phyloP scores from a whole-genome alignment of 305 asterid species.

The Salvia sclarea region DNA sequence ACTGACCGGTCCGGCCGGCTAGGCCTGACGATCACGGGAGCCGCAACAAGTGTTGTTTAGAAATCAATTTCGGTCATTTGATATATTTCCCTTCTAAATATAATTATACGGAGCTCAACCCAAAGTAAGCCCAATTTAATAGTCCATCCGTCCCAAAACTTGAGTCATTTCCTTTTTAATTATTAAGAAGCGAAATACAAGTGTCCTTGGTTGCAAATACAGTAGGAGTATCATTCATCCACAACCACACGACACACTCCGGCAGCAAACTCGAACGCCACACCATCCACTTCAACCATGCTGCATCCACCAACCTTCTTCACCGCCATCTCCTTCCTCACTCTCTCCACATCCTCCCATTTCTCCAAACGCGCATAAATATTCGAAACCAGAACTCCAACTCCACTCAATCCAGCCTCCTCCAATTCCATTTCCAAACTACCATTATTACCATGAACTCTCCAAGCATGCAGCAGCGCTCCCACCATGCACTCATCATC shows the following conservation, averaged over 20 bases:
- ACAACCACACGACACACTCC: background rate
- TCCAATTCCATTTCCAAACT: conserved; percentile 36
- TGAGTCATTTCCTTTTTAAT: too few relatives aligned
- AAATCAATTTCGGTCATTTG: too few relatives aligned
- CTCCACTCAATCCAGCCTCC: conserved; percentile 36
- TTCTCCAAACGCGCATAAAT: conserved; percentile 43
- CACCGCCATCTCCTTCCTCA: conserved; percentile 53
- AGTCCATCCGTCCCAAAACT: too few relatives aligned
- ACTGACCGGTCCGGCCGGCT: too few relatives aligned
- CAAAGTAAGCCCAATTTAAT: too few relatives aligned
- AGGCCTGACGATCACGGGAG: too few relatives aligned
- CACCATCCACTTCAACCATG: conserved; percentile 40
- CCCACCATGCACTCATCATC: conserved; percentile 47
- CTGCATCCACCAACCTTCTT: conserved; percentile 55
- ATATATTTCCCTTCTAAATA: too few relatives aligned
- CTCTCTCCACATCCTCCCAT: conserved; percentile 57
- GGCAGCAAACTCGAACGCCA: conserved; percentile 33
- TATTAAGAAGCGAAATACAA: too few relatives aligned
- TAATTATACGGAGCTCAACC: too few relatives aligned
- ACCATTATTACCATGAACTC: conserved; percentile 40
- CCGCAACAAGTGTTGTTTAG: too few relatives aligned
- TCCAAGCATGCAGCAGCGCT: conserved; percentile 53
- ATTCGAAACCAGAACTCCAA: conserved; percentile 50
- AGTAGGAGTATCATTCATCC: background rate
- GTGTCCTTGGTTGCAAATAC: too few relatives aligned